Evolutionary conservation across 352 stramenopile genomes (phyloP).

Genomic region (Pilasporangium apinafurcum): DNA sequence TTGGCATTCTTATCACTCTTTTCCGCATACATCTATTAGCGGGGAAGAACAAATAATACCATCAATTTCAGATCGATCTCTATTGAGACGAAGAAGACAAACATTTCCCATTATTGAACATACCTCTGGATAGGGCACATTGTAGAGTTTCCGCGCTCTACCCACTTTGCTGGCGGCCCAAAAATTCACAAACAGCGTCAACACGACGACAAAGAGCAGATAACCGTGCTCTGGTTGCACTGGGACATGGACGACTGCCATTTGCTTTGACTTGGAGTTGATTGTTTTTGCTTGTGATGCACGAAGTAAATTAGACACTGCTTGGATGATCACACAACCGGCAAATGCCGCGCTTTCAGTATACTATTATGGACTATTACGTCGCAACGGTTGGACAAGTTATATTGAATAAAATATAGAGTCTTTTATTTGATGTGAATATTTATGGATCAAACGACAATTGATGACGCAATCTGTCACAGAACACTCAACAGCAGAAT

Average conservation of each 20-base stretch:
- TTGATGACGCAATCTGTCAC: too few relatives aligned
- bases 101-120: background rate
- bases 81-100: background rate
- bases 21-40: conserved; percentile 81
- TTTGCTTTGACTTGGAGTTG: too few relatives aligned
- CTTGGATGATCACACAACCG: too few relatives aligned
- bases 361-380: too few relatives aligned
- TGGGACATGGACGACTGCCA: conserved; percentile 21
- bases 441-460: too few relatives aligned
- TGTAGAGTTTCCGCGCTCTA: conserved; percentile 56
- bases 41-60: background rate
- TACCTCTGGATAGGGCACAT: conserved; percentile 51
- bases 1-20: conserved; percentile 85
- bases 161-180: conserved; percentile 60
- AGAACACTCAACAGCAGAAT: too few relatives aligned
- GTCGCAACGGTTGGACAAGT: too few relatives aligned
- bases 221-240: conserved; percentile 59
- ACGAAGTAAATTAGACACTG: too few relatives aligned
- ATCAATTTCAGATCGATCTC: conserved; percentile 27
- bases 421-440: too few relatives aligned
- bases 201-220: conserved; percentile 49
- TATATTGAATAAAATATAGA: too few relatives aligned
- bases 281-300: too few relatives aligned
- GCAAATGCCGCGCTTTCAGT: too few relatives aligned
- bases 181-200: conserved; percentile 38